A percentile compares a stretch with the other conserved stretches of the same genome.
Evolutionary conservation across 139 green algal species (phyloP).

Genomic region (Volvox africanus): DNA sequence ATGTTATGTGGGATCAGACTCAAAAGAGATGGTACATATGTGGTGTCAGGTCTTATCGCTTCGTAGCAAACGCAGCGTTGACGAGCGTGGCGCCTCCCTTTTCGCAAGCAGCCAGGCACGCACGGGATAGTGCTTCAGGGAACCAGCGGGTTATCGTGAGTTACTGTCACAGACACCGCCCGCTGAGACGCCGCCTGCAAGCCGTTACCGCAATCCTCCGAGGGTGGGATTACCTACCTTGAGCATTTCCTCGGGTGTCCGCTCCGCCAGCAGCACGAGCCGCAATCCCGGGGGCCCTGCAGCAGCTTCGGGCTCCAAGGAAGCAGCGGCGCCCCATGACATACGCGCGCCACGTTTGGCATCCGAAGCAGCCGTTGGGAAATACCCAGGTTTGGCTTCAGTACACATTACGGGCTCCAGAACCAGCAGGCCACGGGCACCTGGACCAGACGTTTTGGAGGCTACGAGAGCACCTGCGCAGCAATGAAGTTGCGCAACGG

Average conservation of each 20-base stretch:
- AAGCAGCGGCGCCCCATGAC: background rate
- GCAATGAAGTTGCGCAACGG: no score
- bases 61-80: no score
- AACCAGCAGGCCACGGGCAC: conserved; percentile 43
- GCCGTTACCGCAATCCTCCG: no score
- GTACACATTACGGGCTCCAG: conserved; percentile 47
- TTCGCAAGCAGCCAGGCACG: no score
- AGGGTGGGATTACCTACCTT: conserved; percentile 17
- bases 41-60: no score
- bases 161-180: no score
- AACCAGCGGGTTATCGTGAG: no score
- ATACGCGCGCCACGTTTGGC: background rate
- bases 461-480: conserved; percentile 19
- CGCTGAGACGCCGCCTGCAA: no score
- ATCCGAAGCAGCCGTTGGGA: background rate
- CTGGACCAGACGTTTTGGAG: background rate
- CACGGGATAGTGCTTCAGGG: no score
- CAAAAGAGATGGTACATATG: no score
- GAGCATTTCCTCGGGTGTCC: conserved; percentile 56
- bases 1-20: no score
- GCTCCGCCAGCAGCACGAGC: conserved; percentile 52
- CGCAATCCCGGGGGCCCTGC: conserved; percentile 1
- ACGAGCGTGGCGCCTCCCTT: no score
- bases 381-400: background rate
- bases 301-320: background rate